phyloP scores from a whole-genome alignment of 495 filamentous ascomycete genomes.

The Hyaloscypha hepaticicola region DNA sequence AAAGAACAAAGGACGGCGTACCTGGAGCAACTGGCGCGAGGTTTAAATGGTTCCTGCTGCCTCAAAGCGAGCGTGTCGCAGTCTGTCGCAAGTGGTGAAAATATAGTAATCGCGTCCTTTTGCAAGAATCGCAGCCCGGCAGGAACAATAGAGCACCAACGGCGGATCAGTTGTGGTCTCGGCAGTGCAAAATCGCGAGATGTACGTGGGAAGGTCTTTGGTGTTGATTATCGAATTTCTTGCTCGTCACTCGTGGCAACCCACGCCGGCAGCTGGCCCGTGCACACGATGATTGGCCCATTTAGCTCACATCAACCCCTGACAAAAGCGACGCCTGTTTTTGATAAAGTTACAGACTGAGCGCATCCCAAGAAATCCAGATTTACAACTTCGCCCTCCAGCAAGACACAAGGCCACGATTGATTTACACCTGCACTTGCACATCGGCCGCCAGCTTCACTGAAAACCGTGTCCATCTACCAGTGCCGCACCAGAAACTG shows the following conservation, averaged over 20 bases:
- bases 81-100: not conserved
- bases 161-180: constrained; percentile 2
- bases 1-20: constrained; percentile 16
- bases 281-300: not conserved
- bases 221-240: constrained; percentile 31
- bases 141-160: not conserved
- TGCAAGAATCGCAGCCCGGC: not conserved
- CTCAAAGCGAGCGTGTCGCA: constrained; percentile 3
- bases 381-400: not conserved
- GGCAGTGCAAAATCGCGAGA: not conserved
- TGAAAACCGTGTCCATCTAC: not conserved
- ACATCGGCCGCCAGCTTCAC: not conserved
- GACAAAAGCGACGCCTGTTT: not conserved
- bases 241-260: constrained; percentile 27
- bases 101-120: constrained; percentile 11
- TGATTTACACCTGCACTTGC: not conserved
- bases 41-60: constrained; percentile 8
- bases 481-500: not conserved
- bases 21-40: constrained; percentile 21
- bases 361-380: constrained; percentile 9
- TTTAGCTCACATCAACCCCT: not conserved
- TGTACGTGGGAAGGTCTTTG: not conserved
- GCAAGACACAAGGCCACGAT: not conserved
- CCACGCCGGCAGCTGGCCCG: constrained; percentile 1
- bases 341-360: not conserved